Evolutionary conservation across 305 asterid genomes (phyloP), one percentile per base, ranked within the genome.

Genomic region (Solanum chacoense): DNA sequence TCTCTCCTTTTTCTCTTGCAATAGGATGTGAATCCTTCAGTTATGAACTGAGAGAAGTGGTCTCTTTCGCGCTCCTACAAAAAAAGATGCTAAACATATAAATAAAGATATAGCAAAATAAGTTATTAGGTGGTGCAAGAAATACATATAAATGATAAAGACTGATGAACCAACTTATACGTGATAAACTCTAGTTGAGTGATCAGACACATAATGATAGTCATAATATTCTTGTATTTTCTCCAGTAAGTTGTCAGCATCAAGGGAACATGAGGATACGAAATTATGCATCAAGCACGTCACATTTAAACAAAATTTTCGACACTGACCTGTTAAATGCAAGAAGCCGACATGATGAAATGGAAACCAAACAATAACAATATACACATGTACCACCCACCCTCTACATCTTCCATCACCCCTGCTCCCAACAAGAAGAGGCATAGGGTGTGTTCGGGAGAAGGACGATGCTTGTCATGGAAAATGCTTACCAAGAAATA

Each of bases 1-100:
- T 96, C 99, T 90, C 98, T 93, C 91, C 99, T 94, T 91, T 98
- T 98, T 91, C 99, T 94, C 96, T 96, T 98, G 90, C 99, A 98
- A 85, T 98, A 98, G 84, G 99, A 94, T 91, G 97, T 95, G 91
- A 98, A 98, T 88, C 99, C 99, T 93, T 98, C 99, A 55, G 98
- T 98, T 84, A 98, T 93, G 85, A 98, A 98, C 95, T 98, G 99
- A 11, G 98, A 95, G 92, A 96, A 98, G 93, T 98, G 99, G 87
- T 95, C 98, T 86, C 98, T 96, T 92, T 96, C 99, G 88, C 93
- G 94, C 92, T 96, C 99, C 99, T 98, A 83, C 87, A 83, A 83
- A 83, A 83, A 83, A 32, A 83, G 8, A 83, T 50, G 36, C 31
- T 50, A 37, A 31, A 11, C 28, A 50, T 28, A 81, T 83, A 50